Percentiles rank a stretch among this genome's conserved stretches.
Evolutionary conservation across 139 green algal species (phyloP).

Genomic region (Chlamydomonas urium): DNA sequence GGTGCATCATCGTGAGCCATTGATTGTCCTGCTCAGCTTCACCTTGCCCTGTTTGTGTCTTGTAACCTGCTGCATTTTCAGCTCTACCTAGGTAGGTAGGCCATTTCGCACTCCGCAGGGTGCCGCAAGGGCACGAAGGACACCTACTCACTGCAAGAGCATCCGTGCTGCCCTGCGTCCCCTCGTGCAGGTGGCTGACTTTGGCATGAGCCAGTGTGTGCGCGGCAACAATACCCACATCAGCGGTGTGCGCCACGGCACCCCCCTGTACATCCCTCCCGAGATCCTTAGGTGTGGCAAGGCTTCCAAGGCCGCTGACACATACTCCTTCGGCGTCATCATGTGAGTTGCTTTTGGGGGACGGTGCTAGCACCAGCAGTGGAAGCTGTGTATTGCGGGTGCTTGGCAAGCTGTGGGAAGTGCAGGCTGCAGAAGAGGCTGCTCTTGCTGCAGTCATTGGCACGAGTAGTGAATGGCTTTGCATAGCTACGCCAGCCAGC

Average conservation of each 20-base stretch:
- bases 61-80: not conserved
- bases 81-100: not conserved
- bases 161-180: not conserved
- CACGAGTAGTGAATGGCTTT: too few species aligned
- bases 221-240: conserved; percentile 33
- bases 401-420: too few species aligned
- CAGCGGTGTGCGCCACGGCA: conserved; percentile 31
- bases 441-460: too few species aligned
- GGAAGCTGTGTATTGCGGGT: too few species aligned
- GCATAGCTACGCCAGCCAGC: too few species aligned
- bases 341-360: too few species aligned
- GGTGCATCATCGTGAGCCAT: too few species aligned
- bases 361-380: too few species aligned
- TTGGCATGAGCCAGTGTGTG: conserved; percentile 40
- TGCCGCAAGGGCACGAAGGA: not conserved
- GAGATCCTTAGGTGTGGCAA: conserved; percentile 23
- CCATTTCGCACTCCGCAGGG: not conserved
- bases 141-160: not conserved
- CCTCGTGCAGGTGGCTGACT: conserved; percentile 38
- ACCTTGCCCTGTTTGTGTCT: not conserved
- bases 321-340: conserved; percentile 19
- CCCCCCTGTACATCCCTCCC: conserved; percentile 39
- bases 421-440: too few species aligned
- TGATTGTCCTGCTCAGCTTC: not conserved
- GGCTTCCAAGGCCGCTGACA: conserved; percentile 15